These are phyloP conservation scores for Tuber melanosporum DNA, from an alignment of 495 filamentous ascomycete species.

Conservation along the genomic window DNA sequence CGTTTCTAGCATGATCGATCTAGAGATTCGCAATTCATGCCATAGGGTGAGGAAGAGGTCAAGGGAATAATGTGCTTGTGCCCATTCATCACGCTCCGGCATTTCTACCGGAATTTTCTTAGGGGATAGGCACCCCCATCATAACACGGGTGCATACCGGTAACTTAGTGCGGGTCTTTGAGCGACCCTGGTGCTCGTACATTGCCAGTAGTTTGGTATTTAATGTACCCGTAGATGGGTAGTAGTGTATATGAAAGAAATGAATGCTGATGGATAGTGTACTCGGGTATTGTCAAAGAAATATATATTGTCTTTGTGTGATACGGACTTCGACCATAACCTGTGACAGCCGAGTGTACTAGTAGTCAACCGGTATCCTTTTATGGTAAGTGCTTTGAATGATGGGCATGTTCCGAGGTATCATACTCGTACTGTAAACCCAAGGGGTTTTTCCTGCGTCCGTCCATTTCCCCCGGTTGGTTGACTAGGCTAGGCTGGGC, in stretches of 20 bases:
- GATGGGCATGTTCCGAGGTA: background rate
- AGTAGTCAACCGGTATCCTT: background rate
- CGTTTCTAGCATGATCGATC: background rate
- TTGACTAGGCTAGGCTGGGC: background rate
- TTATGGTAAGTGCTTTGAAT: background rate
- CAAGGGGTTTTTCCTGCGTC: background rate
- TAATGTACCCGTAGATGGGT: background rate
- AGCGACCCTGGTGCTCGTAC: background rate
- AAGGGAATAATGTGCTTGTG: background rate
- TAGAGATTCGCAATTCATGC: background rate
- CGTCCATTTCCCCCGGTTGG: background rate
- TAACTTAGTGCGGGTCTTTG: background rate
- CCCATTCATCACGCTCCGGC: background rate
- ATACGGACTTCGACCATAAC: background rate
- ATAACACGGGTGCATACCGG: background rate
- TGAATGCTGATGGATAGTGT: background rate
- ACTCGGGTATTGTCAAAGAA: background rate
- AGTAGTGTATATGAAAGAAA: background rate
- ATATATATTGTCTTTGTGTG: background rate
- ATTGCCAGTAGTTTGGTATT: background rate
- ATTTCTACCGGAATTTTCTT: background rate
- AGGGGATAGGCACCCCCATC: background rate
- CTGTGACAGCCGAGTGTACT: background rate
- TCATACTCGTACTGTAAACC: background rate
- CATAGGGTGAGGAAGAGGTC: background rate